Base-by-base conservation (phyloP, 768 basidiomycete genomes). In the Baorangia bicolor region DNA sequence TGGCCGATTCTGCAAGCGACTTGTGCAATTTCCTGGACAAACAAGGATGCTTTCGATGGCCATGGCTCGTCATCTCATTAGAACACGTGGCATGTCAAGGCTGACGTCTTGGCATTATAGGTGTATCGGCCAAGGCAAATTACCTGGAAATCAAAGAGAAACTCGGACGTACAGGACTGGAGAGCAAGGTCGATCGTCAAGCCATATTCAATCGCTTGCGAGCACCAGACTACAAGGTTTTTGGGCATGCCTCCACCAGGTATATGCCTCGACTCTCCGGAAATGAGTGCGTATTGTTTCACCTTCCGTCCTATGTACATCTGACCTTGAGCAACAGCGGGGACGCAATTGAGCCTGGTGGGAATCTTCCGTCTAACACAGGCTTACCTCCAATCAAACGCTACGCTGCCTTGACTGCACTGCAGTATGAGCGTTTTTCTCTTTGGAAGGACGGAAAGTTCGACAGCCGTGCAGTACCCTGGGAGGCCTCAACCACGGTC, bases 1-100 rank as follows among this genome's bases (percentile, higher is more conserved):
- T 69, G 68, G 69, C 70, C 69, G 2, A 59, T 71, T 25, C 50
- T 73, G 47, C 28, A 49, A 34, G 21, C 59, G 41, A 20, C 69
- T 41, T 57, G 64, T 55, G 49, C 35, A n/a, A 30, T 70, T 7
- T 69, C 70, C 8, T 74, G 73, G 73, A 59, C 64, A 37, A 37
- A 37, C 33, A 72, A 73, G 42, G 49, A 55, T 16, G 21, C 47
- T 34, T 39, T 7, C 7, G 20, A 45, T 44, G 35, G 38, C 21
- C 43, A 4, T 37, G 35, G 35, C 38, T 39, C 33, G 28, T 44
- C 20, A 39, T 23, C 20, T 11, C 30, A 31, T 49, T 25, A 34
- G 18, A 37, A 38, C n/a, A 4, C 25, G 34, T 56, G 34, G 53
- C 13, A 55, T 55, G 7, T 18, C 18, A 37, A 5, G 31, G 13